Conservation (phyloP, 441 rosid species). For the Syzygium syzygioides region DNA sequence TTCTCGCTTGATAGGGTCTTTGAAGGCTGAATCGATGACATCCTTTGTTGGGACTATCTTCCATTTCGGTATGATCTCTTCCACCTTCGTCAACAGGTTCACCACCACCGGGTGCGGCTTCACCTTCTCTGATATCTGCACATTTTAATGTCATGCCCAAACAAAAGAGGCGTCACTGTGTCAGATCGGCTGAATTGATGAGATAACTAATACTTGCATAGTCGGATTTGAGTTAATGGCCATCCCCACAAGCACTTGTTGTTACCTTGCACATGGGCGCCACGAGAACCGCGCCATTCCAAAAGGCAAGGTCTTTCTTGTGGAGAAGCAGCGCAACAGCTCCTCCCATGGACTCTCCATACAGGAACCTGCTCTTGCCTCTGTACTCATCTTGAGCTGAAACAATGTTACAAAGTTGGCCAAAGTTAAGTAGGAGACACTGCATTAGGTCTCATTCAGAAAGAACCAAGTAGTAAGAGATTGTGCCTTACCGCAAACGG, state of each 20-base stretch:
- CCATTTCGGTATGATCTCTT: slow-evolving; percentile 89
- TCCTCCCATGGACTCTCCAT: slow-evolving; percentile 99
- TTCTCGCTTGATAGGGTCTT: slow-evolving; percentile 79
- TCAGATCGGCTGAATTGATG: not conserved
- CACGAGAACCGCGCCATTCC: slow-evolving; percentile 87
- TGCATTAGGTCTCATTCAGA: not conserved
- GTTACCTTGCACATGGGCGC: slow-evolving; percentile 99
- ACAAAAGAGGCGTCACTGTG: not conserved
- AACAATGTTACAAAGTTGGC: not conserved
- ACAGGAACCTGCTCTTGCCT: slow-evolving; percentile 69
- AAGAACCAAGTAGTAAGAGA: not conserved
- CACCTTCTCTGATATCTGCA: slow-evolving; percentile 86
- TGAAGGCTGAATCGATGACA: slow-evolving; percentile 77
- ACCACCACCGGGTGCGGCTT: slow-evolving; percentile 90
- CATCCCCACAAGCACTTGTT: not conserved
- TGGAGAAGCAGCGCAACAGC: slow-evolving; percentile 85
- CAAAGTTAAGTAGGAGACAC: not conserved
- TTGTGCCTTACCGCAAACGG: slow-evolving; percentile 49
- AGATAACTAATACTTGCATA: not conserved
- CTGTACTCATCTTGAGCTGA: slow-evolving; percentile 56
- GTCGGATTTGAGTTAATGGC: too few species aligned
- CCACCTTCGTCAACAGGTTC: slow-evolving; percentile 68
- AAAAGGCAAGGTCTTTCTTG: slow-evolving; percentile 68
- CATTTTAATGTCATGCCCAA: not conserved
- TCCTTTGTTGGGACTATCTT: slow-evolving; percentile 94